phyloP scores from a whole-genome alignment of 345 rosid genomes.

The Pistacia integerrima region DNA sequence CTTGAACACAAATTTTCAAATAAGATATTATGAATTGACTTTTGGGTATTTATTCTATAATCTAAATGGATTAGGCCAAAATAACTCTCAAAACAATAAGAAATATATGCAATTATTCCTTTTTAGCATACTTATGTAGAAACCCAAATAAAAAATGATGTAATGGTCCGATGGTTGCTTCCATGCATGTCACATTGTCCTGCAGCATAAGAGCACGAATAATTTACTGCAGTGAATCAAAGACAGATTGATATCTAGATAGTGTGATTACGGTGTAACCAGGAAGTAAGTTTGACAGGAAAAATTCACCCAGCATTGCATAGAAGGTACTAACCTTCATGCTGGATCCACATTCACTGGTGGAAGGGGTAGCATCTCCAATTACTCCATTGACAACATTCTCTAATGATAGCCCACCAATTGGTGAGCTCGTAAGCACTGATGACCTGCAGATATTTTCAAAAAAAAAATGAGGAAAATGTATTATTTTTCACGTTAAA shows the following conservation, averaged over 20 bases:
- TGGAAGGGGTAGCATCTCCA: constrained; percentile 59
- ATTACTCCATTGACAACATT: constrained; percentile 64
- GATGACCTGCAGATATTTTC: constrained; percentile 60
- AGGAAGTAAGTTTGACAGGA: neutral
- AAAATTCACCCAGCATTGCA: constrained; percentile 5
- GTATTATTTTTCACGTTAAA: neutral
- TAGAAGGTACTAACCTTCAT: constrained; percentile 59
- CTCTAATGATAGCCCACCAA: constrained; percentile 69
- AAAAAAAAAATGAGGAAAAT: constrained; percentile 1
- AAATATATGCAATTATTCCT: neutral
- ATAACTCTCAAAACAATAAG: neutral
- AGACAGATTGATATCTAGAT: neutral
- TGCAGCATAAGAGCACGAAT: neutral
- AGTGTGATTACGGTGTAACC: neutral
- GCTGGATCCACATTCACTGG: constrained; percentile 69
- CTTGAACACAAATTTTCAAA: neutral
- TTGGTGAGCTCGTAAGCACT: constrained; percentile 47
- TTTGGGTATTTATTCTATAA: neutral
- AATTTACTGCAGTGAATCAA: constrained; percentile 8
- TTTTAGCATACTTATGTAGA: neutral
- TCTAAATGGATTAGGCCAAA: neutral
- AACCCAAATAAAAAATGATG: constrained; percentile 6
- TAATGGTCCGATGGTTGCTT: neutral
- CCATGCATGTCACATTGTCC: neutral
- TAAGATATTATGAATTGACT: neutral